Conservation (phyloP, 768 basidiomycete genomes). For the Leccinum ochraceum region DNA sequence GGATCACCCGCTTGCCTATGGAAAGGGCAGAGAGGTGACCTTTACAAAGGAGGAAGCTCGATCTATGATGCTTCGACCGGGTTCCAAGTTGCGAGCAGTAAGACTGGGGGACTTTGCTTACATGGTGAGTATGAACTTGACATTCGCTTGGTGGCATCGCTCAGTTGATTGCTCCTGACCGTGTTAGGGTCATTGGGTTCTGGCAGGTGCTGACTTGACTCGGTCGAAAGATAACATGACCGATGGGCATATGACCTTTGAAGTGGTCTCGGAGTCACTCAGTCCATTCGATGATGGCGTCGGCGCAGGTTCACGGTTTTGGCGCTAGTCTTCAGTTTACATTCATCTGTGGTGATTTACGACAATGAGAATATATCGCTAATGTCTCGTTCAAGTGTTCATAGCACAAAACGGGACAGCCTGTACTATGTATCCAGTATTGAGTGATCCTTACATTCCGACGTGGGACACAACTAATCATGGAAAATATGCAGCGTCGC, state of each 20-base stretch:
- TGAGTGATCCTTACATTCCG: background rate
- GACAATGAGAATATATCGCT: background rate
- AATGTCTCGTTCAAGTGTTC: background rate
- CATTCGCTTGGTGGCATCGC: background rate
- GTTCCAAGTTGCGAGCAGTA: conserved; percentile 48
- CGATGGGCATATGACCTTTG: conserved; percentile 18
- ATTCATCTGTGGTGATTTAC: background rate
- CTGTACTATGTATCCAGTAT: background rate
- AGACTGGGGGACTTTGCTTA: conserved; percentile 49
- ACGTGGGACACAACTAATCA: background rate
- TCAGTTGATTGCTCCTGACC: conserved; percentile 2
- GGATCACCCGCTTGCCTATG: conserved; percentile 2
- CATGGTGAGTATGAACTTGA: conserved; percentile 36
- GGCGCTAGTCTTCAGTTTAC: background rate
- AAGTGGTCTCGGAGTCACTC: conserved; percentile 24
- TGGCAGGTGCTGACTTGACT: conserved; percentile 1
- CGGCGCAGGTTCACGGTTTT: background rate
- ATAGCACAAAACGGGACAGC: background rate
- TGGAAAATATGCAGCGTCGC: background rate
- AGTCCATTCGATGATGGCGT: conserved; percentile 5
- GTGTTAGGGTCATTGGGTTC: conserved; percentile 27
- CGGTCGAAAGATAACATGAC: background rate
- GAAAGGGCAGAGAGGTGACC: conserved; percentile 13
- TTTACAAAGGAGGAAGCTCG: conserved; percentile 47
- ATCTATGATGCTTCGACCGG: conserved; percentile 52